Base-by-base conservation (phyloP, 345 rosid species). In the Turritis glabra region DNA sequence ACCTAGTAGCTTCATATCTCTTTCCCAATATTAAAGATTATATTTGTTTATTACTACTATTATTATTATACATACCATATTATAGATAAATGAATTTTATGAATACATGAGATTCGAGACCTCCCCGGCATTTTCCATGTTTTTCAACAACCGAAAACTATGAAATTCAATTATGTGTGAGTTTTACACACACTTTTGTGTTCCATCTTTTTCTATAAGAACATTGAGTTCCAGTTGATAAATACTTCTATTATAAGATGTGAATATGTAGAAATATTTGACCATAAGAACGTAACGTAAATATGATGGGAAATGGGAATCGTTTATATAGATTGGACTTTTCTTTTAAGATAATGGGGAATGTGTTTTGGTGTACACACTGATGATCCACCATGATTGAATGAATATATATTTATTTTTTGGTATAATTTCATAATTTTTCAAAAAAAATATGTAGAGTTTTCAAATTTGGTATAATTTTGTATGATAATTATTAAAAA, bases 101-200 rank as follows among this genome's bases (percentile, higher is more conserved):
- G 30, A 15, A 22, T 64, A 40, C 17, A 62, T 53, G 17, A 25
- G 23, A 35, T 56, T 65, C 23, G 21, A 33, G 40, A 37, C 12
- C 33, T 3, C 22, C 40, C 7, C 30, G 35, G 55, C 74, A 59
- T 50, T 75, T 48, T 75, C 26, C 40, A 10, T 67, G 74, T 75
- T 67, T 22, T 75, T 67, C 54, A 67, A 67, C 79, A 51, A 67
- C 79, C 11, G 5, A 59, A 10, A 48, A 38, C 46, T 6, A 8
- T 48, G 3, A 1, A 33, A 19, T 59, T 67, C 59, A 21, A 23
- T 38, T 68, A 48, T 57, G 67, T 26, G 55, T 75, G 46, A 59
- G 67, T 75, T 65, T 75, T 64, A 15, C 32, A 58, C 69, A 67
- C 55, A 30, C 30, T 33, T 59, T n/a, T 67, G 74, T 75, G 69